phyloP scores from a whole-genome alignment of 179 eudicot species.

The Silene vulgaris region DNA sequence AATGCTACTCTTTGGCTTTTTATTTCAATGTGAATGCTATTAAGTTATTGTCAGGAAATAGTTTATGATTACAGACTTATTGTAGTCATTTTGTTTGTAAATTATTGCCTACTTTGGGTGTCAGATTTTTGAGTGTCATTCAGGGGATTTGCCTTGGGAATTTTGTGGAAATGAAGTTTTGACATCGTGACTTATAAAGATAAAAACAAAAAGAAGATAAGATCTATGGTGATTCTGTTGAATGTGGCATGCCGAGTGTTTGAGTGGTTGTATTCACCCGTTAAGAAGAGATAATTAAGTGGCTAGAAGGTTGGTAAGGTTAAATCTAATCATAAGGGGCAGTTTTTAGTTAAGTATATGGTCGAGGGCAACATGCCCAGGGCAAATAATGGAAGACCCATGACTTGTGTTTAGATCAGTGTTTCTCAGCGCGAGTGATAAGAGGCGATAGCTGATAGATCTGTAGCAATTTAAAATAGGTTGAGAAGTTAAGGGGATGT shows the following conservation, averaged over 20 bases:
- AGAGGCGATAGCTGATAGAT: background rate
- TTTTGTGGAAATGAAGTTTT: too few species aligned
- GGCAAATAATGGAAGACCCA: background rate
- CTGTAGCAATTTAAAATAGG: background rate
- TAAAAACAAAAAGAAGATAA: background rate
- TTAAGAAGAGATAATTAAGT: background rate
- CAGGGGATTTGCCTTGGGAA: background rate
- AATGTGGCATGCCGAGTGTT: background rate
- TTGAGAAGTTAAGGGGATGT: background rate
- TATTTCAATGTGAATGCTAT: background rate
- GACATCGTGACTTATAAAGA: background rate
- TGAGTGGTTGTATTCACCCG: background rate
- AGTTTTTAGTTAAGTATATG: background rate
- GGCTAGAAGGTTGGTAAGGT: conserved; percentile 7
- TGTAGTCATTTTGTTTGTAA: background rate
- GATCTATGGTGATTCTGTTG: background rate
- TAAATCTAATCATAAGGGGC: background rate
- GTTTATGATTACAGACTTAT: background rate
- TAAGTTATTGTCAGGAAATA: background rate
- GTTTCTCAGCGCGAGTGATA: background rate
- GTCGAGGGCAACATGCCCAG: background rate
- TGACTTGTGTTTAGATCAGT: background rate
- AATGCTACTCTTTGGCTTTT: background rate
- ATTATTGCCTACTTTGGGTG: background rate
- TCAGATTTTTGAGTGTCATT: background rate